Conservation (phyloP, 169 alveolate genomes). For the Pseudocohnilembus persalinus region DNA sequence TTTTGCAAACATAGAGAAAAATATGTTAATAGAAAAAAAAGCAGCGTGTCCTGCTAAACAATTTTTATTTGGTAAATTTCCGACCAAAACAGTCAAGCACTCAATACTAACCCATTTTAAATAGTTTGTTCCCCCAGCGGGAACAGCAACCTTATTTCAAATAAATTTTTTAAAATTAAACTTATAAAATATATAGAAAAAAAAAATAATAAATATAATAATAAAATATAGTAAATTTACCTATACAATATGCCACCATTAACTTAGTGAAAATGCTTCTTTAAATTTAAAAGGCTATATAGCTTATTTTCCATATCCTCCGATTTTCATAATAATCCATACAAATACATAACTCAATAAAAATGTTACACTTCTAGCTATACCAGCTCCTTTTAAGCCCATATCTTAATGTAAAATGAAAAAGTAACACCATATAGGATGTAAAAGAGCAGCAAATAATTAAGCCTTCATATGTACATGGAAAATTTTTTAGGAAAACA, state of each 20-base stretch:
- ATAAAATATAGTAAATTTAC: not conserved
- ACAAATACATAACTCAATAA: not conserved
- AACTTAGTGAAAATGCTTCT: not conserved
- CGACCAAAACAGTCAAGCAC: not conserved
- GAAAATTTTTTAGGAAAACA: not conserved
- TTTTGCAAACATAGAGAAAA: not conserved
- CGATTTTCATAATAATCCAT: not conserved
- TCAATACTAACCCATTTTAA: not conserved
- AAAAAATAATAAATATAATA: too few species aligned
- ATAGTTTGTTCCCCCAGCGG: not conserved
- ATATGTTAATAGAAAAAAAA: not conserved
- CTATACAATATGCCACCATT: not conserved
- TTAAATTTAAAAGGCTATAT: not conserved
- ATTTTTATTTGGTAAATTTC: not conserved
- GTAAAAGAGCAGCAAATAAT: not conserved
- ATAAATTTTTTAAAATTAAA: too few species aligned
- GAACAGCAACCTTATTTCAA: not conserved
- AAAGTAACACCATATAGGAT: not conserved
- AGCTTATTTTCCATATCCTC: not conserved
- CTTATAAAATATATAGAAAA: too few species aligned
- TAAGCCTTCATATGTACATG: not conserved
- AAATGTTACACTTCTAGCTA: not conserved
- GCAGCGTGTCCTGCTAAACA: not conserved
- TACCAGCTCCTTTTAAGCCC: not conserved
- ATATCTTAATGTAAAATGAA: not conserved